Evolutionary conservation across 106 monocot species (phyloP).

Genomic region (Narthecium ossifragum): DNA sequence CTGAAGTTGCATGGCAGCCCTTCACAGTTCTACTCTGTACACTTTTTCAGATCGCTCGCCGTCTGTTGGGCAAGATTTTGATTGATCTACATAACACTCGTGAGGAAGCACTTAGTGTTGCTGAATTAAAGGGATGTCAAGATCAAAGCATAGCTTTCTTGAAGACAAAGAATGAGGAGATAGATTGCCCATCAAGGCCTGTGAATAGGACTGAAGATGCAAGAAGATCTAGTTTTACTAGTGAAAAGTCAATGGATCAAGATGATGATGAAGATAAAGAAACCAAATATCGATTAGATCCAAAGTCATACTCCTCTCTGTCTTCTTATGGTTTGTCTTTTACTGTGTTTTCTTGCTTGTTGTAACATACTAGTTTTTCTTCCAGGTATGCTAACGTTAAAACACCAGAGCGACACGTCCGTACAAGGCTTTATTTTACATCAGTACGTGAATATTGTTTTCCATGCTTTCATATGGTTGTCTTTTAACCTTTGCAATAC

Average conservation of each 20-base stretch:
- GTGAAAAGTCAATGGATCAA: slow-evolving; percentile 78
- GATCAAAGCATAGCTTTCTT: slow-evolving; percentile 23
- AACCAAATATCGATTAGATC: slow-evolving; percentile 94
- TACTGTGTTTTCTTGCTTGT: neutral
- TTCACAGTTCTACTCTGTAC: neutral
- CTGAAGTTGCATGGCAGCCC: too few relatives aligned
- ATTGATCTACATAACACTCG: slow-evolving; percentile 93
- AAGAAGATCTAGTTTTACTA: slow-evolving; percentile 47
- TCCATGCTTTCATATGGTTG: too few relatives aligned
- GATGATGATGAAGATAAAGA: slow-evolving; percentile 97
- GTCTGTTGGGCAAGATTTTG: slow-evolving; percentile 88
- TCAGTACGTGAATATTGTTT: slow-evolving; percentile 79
- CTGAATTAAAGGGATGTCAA: slow-evolving; percentile 56
- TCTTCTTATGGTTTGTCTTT: neutral
- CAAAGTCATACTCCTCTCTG: slow-evolving; percentile 36
- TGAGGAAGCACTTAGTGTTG: slow-evolving; percentile 88
- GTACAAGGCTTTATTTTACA: slow-evolving; percentile 97
- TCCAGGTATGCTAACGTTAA: slow-evolving; percentile 98
- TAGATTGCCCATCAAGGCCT: slow-evolving; percentile 26
- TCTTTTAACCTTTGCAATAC: too few relatives aligned
- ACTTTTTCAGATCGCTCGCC: slow-evolving; percentile 67
- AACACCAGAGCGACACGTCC: slow-evolving; percentile 92
- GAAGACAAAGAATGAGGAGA: slow-evolving; percentile 47
- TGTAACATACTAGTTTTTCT: neutral
- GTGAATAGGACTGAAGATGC: slow-evolving; percentile 56